phyloP scores from a whole-genome alignment of 495 filamentous ascomycete species.

The Ramalina intermedia region DNA sequence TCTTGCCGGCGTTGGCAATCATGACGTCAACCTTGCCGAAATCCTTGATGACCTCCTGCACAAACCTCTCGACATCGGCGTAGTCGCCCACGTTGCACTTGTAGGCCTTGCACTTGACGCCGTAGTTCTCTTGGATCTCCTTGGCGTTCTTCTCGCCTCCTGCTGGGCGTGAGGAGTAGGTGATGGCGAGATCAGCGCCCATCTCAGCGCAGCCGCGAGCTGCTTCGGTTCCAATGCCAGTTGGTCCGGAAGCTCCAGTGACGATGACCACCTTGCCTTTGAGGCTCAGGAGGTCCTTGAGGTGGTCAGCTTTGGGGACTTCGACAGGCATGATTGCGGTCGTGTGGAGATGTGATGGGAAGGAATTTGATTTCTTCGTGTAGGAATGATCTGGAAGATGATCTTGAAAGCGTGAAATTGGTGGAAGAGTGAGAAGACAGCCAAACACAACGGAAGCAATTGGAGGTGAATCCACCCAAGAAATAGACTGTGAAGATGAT shows the following conservation, averaged over 20 bases:
- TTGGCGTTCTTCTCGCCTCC: constrained; percentile 17
- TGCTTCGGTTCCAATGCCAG: constrained; percentile 59
- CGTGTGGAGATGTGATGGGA: not conserved
- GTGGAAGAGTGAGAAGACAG: not conserved
- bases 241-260: constrained; percentile 54
- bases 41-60: constrained; percentile 38
- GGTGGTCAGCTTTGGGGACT: constrained; percentile 40
- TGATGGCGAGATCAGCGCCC: constrained; percentile 55
- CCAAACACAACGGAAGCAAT: not conserved
- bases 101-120: constrained; percentile 54
- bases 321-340: constrained; percentile 34
- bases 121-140: constrained; percentile 20
- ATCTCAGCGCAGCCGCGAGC: constrained; percentile 59
- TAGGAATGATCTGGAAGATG: not conserved
- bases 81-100: constrained; percentile 24
- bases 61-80: constrained; percentile 10
- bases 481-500: not conserved
- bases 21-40: constrained; percentile 54
- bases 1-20: constrained; percentile 55
- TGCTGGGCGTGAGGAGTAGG: constrained; percentile 39
- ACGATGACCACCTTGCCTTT: constrained; percentile 62
- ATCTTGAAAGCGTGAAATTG: not conserved
- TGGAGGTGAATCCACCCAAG: not conserved
- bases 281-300: constrained; percentile 52
- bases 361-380: not conserved